Evolutionary conservation across 176 grass and related monocot genomes (phyloP), one percentile per base, ranked within the genome.

Genomic region (Eragrostis curvula): DNA sequence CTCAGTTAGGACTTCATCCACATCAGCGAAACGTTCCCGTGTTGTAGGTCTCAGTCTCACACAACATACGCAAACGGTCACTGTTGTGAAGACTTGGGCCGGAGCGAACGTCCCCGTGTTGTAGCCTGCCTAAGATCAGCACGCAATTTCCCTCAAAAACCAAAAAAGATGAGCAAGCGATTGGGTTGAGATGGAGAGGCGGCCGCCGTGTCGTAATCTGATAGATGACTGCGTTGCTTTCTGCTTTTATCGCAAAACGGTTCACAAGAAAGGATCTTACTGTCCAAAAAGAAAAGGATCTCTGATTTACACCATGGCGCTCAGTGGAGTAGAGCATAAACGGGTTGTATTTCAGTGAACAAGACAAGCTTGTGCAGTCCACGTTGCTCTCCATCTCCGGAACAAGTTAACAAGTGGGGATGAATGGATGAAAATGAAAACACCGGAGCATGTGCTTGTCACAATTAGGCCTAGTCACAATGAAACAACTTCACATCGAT

Each of bases 1-100:
- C 12, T 73, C 20, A 70, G 18, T 59, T 84, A 18, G 73, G 63
- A 59, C 40, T 9, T 77, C n/a, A n/a, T n/a, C n/a, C n/a, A n/a
- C n/a, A n/a, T n/a, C n/a, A n/a, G n/a, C n/a, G n/a, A n/a, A n/a
- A n/a, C n/a, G n/a, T n/a, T n/a, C n/a, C n/a, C n/a, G n/a, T n/a
- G n/a, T n/a, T n/a, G n/a, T n/a, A n/a, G n/a, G n/a, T n/a, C n/a
- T n/a, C n/a, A n/a, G n/a, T n/a, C n/a, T n/a, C n/a, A n/a, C n/a
- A n/a, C n/a, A n/a, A n/a, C n/a, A n/a, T 4, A 66, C 11, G 18
- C 52, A 40, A 15, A 9, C 23, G n/a, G 13, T 52, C 14, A 11
- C 7, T 44, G 24, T 32, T 17, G 1, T 12, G 16, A 14, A 24
- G 20, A 25, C 12, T 41, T 75, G 41, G 41, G 12, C 29, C 24